A percentile compares a stretch with the other conserved stretches of the same genome.
phyloP scores from a whole-genome alignment of 225 moss, liverwort and hornwort genomes.

The Straminergon stramineum region DNA sequence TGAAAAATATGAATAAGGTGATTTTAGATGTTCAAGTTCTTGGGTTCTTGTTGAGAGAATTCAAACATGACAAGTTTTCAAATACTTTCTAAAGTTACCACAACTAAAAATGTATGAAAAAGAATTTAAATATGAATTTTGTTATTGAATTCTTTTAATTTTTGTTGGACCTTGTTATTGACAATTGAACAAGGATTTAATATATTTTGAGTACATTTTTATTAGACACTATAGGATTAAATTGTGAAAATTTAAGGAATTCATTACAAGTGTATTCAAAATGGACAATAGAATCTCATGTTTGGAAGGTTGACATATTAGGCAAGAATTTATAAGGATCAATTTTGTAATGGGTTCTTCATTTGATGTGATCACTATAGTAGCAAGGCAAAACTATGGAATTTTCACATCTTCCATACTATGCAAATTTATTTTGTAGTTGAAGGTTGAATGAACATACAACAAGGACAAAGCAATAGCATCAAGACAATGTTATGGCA shows the following conservation, averaged over 20 bases:
- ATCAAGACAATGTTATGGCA: no score
- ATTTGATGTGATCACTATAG: background rate
- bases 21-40: background rate
- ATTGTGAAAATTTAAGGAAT: background rate
- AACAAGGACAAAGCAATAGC: no score
- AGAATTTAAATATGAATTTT: background rate
- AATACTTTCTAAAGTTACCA: background rate
- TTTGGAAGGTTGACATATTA: background rate
- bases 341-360: background rate
- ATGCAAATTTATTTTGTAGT: background rate
- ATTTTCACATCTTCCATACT: accelerated
- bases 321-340: background rate
- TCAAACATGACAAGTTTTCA: background rate
- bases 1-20: background rate
- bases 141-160: background rate
- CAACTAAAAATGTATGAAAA: no score
- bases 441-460: background rate
- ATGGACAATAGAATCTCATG: background rate
- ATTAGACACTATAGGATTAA: no score
- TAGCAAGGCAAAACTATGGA: background rate
- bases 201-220: no score
- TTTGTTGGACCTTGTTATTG: background rate
- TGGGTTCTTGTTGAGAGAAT: accelerated
- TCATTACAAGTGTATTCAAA: background rate
- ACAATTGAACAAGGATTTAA: no score